Conservation (phyloP, 2,329 filamentous ascomycete genomes). For the Verticillium longisporum region DNA sequence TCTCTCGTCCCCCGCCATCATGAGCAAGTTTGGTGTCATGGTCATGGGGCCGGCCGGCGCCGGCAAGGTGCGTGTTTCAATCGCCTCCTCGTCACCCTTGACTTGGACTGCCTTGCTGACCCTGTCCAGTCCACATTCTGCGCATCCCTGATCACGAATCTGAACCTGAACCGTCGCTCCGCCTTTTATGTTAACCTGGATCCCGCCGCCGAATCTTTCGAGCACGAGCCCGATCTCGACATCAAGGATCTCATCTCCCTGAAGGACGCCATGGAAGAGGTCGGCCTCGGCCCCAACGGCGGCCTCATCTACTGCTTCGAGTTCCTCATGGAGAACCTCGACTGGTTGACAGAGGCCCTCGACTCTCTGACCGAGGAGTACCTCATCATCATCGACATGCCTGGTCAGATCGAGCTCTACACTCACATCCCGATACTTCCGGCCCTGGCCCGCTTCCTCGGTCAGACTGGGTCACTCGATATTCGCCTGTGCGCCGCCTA, state of each 20-base stretch:
- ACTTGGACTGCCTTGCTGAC: not conserved
- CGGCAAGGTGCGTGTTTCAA: conserved; percentile 59
- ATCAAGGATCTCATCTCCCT: conserved; percentile 93
- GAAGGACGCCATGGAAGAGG: conserved; percentile 94
- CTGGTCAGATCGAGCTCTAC: conserved; percentile 97
- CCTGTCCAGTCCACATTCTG: conserved; percentile 76
- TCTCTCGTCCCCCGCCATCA: conserved; percentile 28
- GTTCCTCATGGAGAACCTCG: conserved; percentile 88
- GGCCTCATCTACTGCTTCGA: conserved; percentile 96
- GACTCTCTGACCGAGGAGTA: conserved; percentile 89
- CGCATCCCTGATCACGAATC: conserved; percentile 84
- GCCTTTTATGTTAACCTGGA: conserved; percentile 98
- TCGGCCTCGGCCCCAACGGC: conserved; percentile 84
- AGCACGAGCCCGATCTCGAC: conserved; percentile 86
- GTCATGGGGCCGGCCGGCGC: conserved; percentile 95
- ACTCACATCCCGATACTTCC: conserved; percentile 93
- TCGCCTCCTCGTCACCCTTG: not conserved
- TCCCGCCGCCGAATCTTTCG: conserved; percentile 87
- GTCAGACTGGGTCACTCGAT: conserved; percentile 71
- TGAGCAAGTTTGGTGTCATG: conserved; percentile 93
- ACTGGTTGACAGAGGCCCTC: conserved; percentile 81
- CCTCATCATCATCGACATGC: conserved; percentile 97
- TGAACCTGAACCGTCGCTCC: conserved; percentile 84
- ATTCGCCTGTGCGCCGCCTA: conserved; percentile 91
- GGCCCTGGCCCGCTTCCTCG: conserved; percentile 73